These are phyloP conservation scores for Pleurotus sapidus DNA, from an alignment of 768 basidiomycete species.

Conservation along the genomic window DNA sequence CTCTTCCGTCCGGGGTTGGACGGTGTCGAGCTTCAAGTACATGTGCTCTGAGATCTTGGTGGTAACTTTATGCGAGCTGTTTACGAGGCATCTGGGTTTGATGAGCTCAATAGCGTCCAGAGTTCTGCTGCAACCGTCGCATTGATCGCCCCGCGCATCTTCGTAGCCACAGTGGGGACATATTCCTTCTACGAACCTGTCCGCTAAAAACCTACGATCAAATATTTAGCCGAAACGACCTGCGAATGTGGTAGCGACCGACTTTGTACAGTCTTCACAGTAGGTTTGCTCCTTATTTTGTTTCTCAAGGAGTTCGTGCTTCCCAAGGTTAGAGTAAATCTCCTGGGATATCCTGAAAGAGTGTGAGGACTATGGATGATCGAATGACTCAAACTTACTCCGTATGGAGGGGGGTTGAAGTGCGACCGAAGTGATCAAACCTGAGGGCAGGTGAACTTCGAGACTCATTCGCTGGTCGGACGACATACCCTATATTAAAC, in stretches of 20 bases:
- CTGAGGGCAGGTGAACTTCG: slow-evolving; percentile 30
- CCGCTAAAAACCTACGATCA: slow-evolving; percentile 77
- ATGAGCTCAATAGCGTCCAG: slow-evolving; percentile 92
- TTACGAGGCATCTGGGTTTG: slow-evolving; percentile 90
- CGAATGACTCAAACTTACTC: slow-evolving; percentile 50
- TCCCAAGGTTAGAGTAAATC: slow-evolving; percentile 81
- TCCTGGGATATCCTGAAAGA: slow-evolving; percentile 78
- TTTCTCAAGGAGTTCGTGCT: slow-evolving; percentile 73
- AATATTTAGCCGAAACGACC: background rate
- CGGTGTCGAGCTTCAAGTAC: slow-evolving; percentile 81
- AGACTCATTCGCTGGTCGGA: too few species aligned
- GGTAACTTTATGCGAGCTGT: slow-evolving; percentile 75
- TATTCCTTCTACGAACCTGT: slow-evolving; percentile 97
- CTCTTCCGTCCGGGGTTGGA: slow-evolving; percentile 80
- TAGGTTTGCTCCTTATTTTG: slow-evolving; percentile 92
- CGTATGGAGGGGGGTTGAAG: slow-evolving; percentile 86
- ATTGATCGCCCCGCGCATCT: slow-evolving; percentile 99
- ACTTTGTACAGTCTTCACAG: slow-evolving; percentile 90
- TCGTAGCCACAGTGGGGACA: slow-evolving; percentile 92
- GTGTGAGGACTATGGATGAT: background rate
- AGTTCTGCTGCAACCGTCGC: slow-evolving; percentile 90
- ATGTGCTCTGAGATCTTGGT: slow-evolving; percentile 84
- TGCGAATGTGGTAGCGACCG: slow-evolving; percentile 13
- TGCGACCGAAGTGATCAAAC: slow-evolving; percentile 96
- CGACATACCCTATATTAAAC: slow-evolving; percentile 86